phyloP scores from a whole-genome alignment of 2,329 filamentous ascomycete genomes.

The Fusarium palustre region DNA sequence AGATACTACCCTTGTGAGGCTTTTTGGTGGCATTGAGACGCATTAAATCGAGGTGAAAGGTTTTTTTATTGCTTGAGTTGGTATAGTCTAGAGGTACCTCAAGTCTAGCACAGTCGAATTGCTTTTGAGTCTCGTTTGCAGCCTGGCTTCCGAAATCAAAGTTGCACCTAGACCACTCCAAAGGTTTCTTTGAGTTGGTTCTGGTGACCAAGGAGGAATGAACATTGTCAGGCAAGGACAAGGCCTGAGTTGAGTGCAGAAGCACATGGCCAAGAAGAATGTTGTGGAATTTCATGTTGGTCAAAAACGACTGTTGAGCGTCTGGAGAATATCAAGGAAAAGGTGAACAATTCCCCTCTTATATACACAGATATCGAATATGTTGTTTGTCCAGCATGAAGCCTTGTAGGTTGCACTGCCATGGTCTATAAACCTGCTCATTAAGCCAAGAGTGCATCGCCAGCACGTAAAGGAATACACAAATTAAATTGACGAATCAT shows the following conservation, averaged over 20 bases:
- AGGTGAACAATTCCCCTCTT: not conserved
- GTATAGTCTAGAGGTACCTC: slow-evolving; percentile 57
- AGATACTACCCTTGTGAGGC: slow-evolving; percentile 52
- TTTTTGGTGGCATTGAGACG: slow-evolving; percentile 48
- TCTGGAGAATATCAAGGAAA: fast-evolving
- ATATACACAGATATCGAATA: not conserved
- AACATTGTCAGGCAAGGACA: not conserved
- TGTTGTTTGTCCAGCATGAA: not conserved
- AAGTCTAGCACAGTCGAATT: slow-evolving; percentile 51
- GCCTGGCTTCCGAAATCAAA: slow-evolving; percentile 10
- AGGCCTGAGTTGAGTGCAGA: not conserved
- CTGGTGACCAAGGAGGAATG: not conserved
- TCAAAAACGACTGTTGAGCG: too few relatives aligned
- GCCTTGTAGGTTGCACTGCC: not conserved
- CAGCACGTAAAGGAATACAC: not conserved
- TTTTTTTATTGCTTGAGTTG: slow-evolving; percentile 39
- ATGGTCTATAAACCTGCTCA: not conserved
- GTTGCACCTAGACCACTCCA: slow-evolving; percentile 19
- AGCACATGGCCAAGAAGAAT: slow-evolving; percentile 3
- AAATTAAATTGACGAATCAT: not conserved
- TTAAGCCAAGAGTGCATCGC: too few relatives aligned
- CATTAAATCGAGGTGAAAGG: slow-evolving; percentile 50
- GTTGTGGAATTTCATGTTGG: slow-evolving; percentile 9
- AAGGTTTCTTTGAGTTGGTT: not conserved
- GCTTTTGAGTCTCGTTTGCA: not conserved